Evolutionary conservation across 768 basidiomycete genomes (phyloP).

Genomic region (Mycena indigotica): DNA sequence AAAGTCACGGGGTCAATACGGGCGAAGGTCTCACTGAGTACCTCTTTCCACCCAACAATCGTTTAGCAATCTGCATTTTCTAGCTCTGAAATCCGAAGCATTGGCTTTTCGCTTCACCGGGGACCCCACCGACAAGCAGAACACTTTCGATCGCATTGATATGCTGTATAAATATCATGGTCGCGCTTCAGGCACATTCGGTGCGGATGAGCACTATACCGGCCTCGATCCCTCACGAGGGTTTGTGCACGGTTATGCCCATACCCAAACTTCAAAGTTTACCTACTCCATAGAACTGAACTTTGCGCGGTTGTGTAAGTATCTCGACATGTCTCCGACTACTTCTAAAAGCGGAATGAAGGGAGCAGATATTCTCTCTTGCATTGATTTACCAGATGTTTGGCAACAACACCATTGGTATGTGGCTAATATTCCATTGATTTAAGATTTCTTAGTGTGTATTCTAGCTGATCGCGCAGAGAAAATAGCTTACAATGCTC

Average conservation of each 20-base stretch:
- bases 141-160: conserved; percentile 40
- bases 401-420: conserved; percentile 41
- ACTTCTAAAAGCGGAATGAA: conserved; percentile 13
- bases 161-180: conserved; percentile 44
- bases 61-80: neutral
- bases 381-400: conserved; percentile 44
- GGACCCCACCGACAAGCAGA: conserved; percentile 41
- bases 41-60: neutral
- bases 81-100: conserved; percentile 46
- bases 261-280: no score
- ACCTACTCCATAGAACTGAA: conserved; percentile 31
- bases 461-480: conserved; percentile 39
- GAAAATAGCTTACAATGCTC: conserved; percentile 44
- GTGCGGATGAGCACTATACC: conserved; percentile 44
- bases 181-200: conserved; percentile 44
- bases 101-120: conserved; percentile 44
- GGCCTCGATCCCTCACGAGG: conserved; percentile 46
- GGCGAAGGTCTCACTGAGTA: conserved; percentile 32
- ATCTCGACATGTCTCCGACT: neutral
- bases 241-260: conserved; percentile 28
- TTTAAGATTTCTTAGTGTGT: no score
- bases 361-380: conserved; percentile 47
- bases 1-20: conserved; percentile 45
- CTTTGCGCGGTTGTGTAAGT: conserved; percentile 45
- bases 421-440: neutral